Base-by-base conservation (phyloP, 192 early-diverging fungal genomes). In the Linnemannia schmuckeri region DNA sequence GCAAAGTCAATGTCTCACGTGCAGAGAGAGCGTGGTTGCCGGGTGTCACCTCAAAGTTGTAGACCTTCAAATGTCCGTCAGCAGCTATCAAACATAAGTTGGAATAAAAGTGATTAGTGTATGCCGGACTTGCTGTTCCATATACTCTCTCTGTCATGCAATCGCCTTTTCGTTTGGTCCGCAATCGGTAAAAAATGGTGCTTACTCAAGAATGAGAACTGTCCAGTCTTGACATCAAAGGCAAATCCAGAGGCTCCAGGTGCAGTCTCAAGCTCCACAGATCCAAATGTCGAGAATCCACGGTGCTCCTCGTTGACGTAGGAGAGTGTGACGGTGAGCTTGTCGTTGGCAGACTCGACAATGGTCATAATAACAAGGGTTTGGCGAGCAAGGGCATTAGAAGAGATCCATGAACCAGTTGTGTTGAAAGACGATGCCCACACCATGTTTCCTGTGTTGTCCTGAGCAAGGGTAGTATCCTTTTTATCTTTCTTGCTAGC, bases 401-500 rank as follows among this genome's bases (percentile, higher is more conserved):
- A 78, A 1, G 91, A 88, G 73, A 92, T 89, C 76, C 88, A 90
- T 33, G 89, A 91, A 13, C 81, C 90, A 40, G 90, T 76, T 9
- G 90, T 91, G 68, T 84, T 88, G 70, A 88, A 91, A 7, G 82
- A 57, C 6, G 73, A 89, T 0, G 91, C 82, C 91, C 91, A 92
- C 10, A 89, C 63, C 6, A 85, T 80, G 15, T 44, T 75, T 30
- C 47, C 78, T 17, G 69, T 37, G 3, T 66, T 74, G 47, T 81
- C 69, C 41, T 75, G 76, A 52, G 33, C 27, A 74, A 22, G 30
- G 0, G 74, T 47, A 4, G 70, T n/a, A n/a, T 78, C 82, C 75
- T 72, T 78, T 47, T 78, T 81, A 38, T 70, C 72, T 15, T 81
- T 78, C 63, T 77, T 77, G 13, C 47, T 41, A 9, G 81, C 18